Conservation (phyloP, 1,284 basidiomycete species). For the Inonotus obliquus region DNA sequence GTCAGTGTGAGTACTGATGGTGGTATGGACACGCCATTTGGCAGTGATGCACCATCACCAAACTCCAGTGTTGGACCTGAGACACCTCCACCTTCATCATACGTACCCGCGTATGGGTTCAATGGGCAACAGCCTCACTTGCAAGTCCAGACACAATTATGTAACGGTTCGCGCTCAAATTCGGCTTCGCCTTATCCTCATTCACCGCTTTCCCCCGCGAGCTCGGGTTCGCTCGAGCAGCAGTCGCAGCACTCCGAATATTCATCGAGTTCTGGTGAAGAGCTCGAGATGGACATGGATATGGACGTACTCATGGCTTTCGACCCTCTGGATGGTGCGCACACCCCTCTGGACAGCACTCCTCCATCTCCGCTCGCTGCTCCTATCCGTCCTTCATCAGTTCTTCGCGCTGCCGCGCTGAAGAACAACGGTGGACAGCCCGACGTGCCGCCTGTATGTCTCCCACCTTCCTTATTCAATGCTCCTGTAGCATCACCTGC, state of each 20-base stretch:
- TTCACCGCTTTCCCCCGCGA: slow-evolving; percentile 1
- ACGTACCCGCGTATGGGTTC: slow-evolving; percentile 8
- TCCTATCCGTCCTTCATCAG: slow-evolving; percentile 1
- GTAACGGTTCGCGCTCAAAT: neutral
- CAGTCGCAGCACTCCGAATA: neutral
- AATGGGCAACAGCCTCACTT: slow-evolving; percentile 2
- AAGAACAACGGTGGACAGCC: neutral
- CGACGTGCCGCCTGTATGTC: neutral
- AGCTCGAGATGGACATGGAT: slow-evolving; percentile 1
- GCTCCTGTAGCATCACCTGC: neutral
- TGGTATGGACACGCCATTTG: neutral
- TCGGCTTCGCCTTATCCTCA: neutral
- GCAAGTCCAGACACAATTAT: slow-evolving; percentile 5
- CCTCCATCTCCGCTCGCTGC: slow-evolving; percentile 5
- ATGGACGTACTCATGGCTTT: slow-evolving; percentile 21
- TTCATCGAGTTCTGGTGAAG: neutral
- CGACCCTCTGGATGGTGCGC: slow-evolving; percentile 20
- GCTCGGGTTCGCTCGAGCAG: neutral
- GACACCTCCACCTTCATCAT: slow-evolving; percentile 5
- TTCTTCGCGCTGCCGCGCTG: neutral
- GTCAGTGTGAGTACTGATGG: neutral
- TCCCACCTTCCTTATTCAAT: slow-evolving; percentile 13
- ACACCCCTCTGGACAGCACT: slow-evolving; percentile 2
- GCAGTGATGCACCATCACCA: slow-evolving; percentile 6
- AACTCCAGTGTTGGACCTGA: slow-evolving; percentile 7